Base-by-base conservation (phyloP, 1,139 yeast genomes). In the Lodderomyces theae region DNA sequence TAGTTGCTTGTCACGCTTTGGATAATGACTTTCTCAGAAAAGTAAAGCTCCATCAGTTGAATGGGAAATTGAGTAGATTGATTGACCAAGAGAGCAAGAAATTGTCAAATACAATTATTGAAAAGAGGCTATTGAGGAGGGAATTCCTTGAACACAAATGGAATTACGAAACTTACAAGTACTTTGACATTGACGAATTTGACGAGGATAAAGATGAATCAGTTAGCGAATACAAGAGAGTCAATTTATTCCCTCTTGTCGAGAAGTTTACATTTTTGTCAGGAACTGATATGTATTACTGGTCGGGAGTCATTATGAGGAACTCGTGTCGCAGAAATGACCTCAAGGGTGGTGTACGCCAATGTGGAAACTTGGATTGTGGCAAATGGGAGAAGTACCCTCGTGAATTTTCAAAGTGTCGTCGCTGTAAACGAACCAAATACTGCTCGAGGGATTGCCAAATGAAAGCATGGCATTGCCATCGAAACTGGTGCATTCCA, bases 251-350 rank as follows among this genome's bases (percentile, higher is more conserved):
- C 65, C 95, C 96, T 11, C 65, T 92, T 47, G 97, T 90, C 34
- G 98, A 92, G 61, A 82, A 85, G 57, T 90, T 87, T 60, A 92
- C 97, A 0, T 82, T 86, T 41, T 79, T 80, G 48, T 70, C 79
- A 18, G 76, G 77, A 28, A 77, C 83, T 35, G 97, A 89, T 52
- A 80, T 89, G 72, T 85, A 86, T 52, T 89, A 90, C 63, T 92
- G 98, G 98, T 88, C 97, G 3, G 95, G 96, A 3, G 96, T 90
- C 12, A 88, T 90, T 37, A 92, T 92, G 92, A 75, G 97, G 46
- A 92, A 92, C 60, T 87, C 96, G 1, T 90, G 96, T 60, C 77
- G 97, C 44, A 81, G 92, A 56, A 94, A 90, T 60, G 97, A 90
- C 57, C 62, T 73, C 34, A 72, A 82, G 43, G 95, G 95, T 21